phyloP scores from a whole-genome alignment of 305 asterid genomes.

The Plantago rigida region DNA sequence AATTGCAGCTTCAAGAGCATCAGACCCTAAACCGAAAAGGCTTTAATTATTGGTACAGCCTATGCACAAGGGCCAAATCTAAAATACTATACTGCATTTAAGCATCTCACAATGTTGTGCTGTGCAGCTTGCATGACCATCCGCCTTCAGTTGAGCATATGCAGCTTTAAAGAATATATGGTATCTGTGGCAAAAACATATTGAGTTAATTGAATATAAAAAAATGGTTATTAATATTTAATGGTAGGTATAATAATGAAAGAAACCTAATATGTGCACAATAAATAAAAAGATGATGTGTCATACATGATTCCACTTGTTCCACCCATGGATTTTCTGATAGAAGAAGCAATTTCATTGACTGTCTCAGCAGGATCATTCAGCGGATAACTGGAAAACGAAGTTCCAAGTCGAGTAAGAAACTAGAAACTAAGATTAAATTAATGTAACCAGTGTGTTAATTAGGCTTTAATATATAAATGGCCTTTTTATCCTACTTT shows the following conservation, averaged over 20 bases:
- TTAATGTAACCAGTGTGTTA: neutral
- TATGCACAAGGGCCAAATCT: slow-evolving; percentile 23
- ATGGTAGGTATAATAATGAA: neutral
- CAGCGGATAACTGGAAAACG: slow-evolving; percentile 75
- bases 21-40: slow-evolving; percentile 64
- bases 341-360: slow-evolving; percentile 64
- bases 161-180: slow-evolving; percentile 88
- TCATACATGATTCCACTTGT: slow-evolving; percentile 82
- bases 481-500: no score
- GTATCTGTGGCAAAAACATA: slow-evolving; percentile 42
- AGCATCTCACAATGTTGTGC: slow-evolving; percentile 58
- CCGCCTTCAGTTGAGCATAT: slow-evolving; percentile 60
- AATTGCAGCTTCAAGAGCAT: slow-evolving; percentile 79
- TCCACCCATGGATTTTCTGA: slow-evolving; percentile 97
- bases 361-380: slow-evolving; percentile 85
- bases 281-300: slow-evolving; percentile 18
- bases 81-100: slow-evolving; percentile 16
- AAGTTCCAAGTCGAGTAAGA: slow-evolving; percentile 21
- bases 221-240: slow-evolving; percentile 3
- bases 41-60: slow-evolving; percentile 19
- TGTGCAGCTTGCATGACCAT: slow-evolving; percentile 33
- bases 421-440: slow-evolving; percentile 10
- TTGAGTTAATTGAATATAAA: slow-evolving; percentile 1
- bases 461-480: neutral
- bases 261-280: neutral